A percentile compares a stretch with the other conserved stretches of the same genome.
These are phyloP conservation scores for Tuber melanosporum DNA, from an alignment of 495 filamentous ascomycete species.

Conservation along the genomic window DNA sequence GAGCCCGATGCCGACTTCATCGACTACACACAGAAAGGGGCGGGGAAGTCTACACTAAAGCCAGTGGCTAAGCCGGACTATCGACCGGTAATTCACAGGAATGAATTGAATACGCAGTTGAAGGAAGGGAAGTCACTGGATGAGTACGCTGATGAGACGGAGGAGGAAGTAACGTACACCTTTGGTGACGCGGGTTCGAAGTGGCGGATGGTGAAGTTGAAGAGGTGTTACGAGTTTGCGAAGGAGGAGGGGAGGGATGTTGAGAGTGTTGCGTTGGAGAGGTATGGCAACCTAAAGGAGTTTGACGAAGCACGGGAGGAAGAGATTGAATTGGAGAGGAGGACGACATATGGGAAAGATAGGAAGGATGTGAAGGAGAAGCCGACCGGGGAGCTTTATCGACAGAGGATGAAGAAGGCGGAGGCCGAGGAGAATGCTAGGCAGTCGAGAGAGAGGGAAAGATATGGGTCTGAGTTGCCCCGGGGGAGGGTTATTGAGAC, in stretches of 20 bases:
- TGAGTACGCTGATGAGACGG: constrained; percentile 48
- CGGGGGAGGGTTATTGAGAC: constrained; percentile 46
- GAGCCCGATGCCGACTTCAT: constrained; percentile 72
- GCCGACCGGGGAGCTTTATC: constrained; percentile 78
- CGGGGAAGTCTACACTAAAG: constrained; percentile 49
- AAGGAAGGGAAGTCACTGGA: constrained; percentile 53
- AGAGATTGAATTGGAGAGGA: constrained; percentile 80
- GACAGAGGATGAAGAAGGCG: constrained; percentile 55
- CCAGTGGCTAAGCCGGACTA: constrained; percentile 58
- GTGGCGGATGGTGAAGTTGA: constrained; percentile 94
- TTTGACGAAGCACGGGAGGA: constrained; percentile 96
- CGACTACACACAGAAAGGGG: constrained; percentile 70
- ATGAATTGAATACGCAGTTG: constrained; percentile 72
- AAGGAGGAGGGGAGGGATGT: constrained; percentile 63
- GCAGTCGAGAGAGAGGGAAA: constrained; percentile 43
- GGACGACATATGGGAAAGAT: constrained; percentile 74
- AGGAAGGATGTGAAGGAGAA: constrained; percentile 76
- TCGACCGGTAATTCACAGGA: constrained; percentile 69
- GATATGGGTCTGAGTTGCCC: constrained; percentile 47
- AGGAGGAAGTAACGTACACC: constrained; percentile 67
- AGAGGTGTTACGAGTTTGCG: constrained; percentile 72
- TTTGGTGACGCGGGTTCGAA: constrained; percentile 86
- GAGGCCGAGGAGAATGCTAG: constrained; percentile 47
- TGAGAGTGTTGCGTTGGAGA: constrained; percentile 73
- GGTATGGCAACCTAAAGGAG: constrained; percentile 71